Conservation (phyloP, 2,329 filamentous ascomycete genomes). For the Fusarium verticillioides region DNA sequence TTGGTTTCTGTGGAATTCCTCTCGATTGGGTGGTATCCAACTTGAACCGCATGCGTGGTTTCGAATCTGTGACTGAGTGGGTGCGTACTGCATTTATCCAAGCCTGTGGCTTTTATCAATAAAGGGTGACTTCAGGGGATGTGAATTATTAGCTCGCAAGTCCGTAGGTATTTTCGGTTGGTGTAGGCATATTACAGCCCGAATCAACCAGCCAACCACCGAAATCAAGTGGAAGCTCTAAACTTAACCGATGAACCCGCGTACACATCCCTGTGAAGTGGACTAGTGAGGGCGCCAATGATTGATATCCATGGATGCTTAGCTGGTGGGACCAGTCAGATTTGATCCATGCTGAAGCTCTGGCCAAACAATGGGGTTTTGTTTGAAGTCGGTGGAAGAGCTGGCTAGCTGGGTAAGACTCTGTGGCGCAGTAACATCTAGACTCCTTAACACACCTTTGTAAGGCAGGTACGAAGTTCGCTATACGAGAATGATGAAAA, state of each 20-base stretch:
- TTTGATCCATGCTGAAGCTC: slow-evolving; percentile 35
- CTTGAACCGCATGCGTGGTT: slow-evolving; percentile 24
- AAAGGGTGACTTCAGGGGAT: slow-evolving; percentile 16
- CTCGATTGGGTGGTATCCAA: slow-evolving; percentile 12
- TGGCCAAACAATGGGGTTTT: slow-evolving; percentile 19
- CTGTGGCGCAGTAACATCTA: slow-evolving; percentile 14
- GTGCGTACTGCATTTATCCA: slow-evolving; percentile 11
- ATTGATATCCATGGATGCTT: background rate
- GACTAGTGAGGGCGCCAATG: slow-evolving; percentile 32
- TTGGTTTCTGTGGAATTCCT: slow-evolving; percentile 32
- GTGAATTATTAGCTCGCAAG: slow-evolving; percentile 14
- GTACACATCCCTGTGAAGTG: slow-evolving; percentile 30
- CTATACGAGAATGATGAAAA: background rate
- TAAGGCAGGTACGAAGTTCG: background rate
- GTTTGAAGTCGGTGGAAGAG: background rate
- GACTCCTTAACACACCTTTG: background rate
- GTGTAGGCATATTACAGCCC: background rate
- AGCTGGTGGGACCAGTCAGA: slow-evolving; percentile 1
- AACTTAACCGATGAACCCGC: slow-evolving; percentile 30
- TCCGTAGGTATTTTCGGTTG: slow-evolving; percentile 15
- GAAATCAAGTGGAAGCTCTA: slow-evolving; percentile 28
- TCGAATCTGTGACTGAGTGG: background rate
- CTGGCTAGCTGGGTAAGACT: background rate
- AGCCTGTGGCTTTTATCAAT: background rate
- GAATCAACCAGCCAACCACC: slow-evolving; percentile 2